Evolutionary conservation across 2,329 filamentous ascomycete genomes (phyloP).

Genomic region (Penicillium rolfsii): DNA sequence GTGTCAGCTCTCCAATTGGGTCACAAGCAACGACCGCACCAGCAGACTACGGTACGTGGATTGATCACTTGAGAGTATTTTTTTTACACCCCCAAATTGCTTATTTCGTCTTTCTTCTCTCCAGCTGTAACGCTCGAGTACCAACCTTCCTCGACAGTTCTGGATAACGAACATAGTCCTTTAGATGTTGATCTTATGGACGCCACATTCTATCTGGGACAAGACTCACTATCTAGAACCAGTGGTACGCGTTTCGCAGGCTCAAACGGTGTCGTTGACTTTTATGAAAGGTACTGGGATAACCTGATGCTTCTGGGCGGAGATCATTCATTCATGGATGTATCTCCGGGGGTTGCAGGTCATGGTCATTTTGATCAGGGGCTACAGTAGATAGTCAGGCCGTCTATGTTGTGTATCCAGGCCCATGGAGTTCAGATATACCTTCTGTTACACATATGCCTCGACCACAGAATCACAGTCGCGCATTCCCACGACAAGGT

Average conservation of each 20-base stretch:
- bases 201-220: slow-evolving; percentile 21
- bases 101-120: background rate
- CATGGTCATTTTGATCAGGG: background rate
- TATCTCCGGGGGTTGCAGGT: background rate
- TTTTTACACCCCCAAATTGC: background rate
- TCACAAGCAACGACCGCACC: background rate
- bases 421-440: background rate
- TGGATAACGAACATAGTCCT: slow-evolving; percentile 6
- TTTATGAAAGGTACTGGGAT: slow-evolving; percentile 27
- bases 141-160: background rate
- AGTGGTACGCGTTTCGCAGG: slow-evolving; percentile 11
- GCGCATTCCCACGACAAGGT: no score
- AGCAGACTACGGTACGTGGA: background rate
- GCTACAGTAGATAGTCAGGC: background rate
- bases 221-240: slow-evolving; percentile 6
- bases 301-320: slow-evolving; percentile 24
- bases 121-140: background rate
- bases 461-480: no score
- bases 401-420: background rate
- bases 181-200: slow-evolving; percentile 26
- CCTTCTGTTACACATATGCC: no score
- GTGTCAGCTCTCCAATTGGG: background rate
- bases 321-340: slow-evolving; percentile 1
- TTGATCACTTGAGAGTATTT: no score
- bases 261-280: slow-evolving; percentile 18